Evolutionary conservation across 1,139 yeast species (phyloP).

Genomic region (Yamadazyma friedrichii): DNA sequence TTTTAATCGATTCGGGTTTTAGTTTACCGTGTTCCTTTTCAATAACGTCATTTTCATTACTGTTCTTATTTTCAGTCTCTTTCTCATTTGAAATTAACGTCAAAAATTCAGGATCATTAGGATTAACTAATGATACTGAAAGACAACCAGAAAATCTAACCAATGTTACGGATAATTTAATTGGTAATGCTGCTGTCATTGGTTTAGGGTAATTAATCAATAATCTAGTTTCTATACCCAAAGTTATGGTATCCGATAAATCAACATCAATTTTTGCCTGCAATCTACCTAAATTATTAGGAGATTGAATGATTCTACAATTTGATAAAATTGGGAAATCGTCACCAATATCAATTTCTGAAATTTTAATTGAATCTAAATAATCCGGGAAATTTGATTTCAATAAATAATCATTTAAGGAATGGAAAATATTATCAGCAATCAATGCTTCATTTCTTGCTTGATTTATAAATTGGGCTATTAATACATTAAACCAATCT

Average conservation of each 20-base stretch:
- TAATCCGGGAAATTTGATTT: slow-evolving; percentile 69
- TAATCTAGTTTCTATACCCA: slow-evolving; percentile 84
- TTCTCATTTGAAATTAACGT: slow-evolving; percentile 1
- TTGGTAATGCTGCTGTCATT: slow-evolving; percentile 80
- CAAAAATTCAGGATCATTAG: slow-evolving; percentile 38
- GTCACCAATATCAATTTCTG: slow-evolving; percentile 90
- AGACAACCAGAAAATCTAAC: slow-evolving; percentile 93
- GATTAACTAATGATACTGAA: slow-evolving; percentile 69
- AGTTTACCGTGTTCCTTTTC: not conserved
- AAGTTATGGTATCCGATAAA: slow-evolving; percentile 80
- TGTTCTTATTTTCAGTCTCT: not conserved
- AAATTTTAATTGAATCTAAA: slow-evolving; percentile 72
- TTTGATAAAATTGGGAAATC: slow-evolving; percentile 95
- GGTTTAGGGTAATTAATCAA: slow-evolving; percentile 84
- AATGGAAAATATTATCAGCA: slow-evolving; percentile 80
- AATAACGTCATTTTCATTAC: not conserved
- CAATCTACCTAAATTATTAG: slow-evolving; percentile 51
- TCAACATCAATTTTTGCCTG: slow-evolving; percentile 96
- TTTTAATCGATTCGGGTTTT: slow-evolving; percentile 2
- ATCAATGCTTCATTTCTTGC: slow-evolving; percentile 81
- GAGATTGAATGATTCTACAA: slow-evolving; percentile 71
- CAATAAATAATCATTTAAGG: slow-evolving; percentile 57
- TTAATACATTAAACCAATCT: slow-evolving; percentile 94
- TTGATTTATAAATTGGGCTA: slow-evolving; percentile 89
- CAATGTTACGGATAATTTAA: slow-evolving; percentile 79